phyloP scores from a whole-genome alignment of 306 rosid species.

The Delonix regia region DNA sequence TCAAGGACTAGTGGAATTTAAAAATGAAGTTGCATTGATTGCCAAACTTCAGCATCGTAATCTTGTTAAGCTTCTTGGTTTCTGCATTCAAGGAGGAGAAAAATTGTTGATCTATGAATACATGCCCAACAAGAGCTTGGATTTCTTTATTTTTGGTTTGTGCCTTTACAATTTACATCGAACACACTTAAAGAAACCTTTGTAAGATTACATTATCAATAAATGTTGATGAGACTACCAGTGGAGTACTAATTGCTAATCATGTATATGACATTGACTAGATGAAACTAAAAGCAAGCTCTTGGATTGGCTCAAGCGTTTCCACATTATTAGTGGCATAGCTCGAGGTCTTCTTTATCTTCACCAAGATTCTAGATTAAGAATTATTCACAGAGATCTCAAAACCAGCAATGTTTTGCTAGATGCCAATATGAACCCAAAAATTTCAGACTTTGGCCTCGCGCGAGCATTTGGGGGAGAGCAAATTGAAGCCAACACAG shows the following conservation, averaged over 20 bases:
- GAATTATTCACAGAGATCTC: conserved; percentile 8
- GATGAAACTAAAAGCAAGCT: conserved; percentile 14
- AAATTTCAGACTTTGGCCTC: conserved; percentile 33
- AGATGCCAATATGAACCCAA: conserved; percentile 14
- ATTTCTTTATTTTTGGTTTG: conserved; percentile 36
- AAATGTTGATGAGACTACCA: neutral
- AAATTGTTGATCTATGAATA: conserved; percentile 27
- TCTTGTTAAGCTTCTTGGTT: conserved; percentile 41
- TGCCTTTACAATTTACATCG: neutral
- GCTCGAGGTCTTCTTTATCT: conserved; percentile 10
- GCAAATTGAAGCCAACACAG: neutral
- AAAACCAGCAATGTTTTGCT: neutral
- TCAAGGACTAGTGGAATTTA: conserved; percentile 28
- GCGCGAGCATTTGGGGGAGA: conserved; percentile 19
- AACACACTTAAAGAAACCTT: neutral
- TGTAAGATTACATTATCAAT: neutral
- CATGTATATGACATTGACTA: neutral
- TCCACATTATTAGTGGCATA: conserved; percentile 10
- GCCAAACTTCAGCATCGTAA: conserved; percentile 34
- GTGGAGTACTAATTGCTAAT: conserved; percentile 3
- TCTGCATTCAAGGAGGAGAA: conserved; percentile 21
- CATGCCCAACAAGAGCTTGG: conserved; percentile 33
- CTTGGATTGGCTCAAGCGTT: conserved; percentile 24
- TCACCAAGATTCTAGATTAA: conserved; percentile 13
- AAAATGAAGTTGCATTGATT: conserved; percentile 28